Conservation (phyloP, 192 early-diverging fungal species). For the Dissophora globulifera region DNA sequence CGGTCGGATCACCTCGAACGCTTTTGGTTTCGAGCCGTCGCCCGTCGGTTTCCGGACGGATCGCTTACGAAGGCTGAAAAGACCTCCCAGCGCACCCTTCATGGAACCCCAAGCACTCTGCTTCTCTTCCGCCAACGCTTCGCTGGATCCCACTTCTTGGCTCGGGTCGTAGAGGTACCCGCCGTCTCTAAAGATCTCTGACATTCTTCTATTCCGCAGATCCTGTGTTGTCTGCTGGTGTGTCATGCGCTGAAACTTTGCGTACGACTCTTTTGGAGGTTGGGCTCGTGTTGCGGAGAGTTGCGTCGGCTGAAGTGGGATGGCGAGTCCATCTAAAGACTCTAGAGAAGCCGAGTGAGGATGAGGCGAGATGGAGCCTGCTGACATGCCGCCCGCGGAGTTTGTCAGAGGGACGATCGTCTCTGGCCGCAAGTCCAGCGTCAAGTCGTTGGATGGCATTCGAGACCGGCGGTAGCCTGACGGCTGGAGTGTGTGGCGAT, state of each 20-base stretch:
- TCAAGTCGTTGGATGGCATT: slow-evolving; percentile 10
- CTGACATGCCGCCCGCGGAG: slow-evolving; percentile 30
- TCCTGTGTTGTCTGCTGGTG: slow-evolving; percentile 32
- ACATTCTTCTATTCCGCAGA: slow-evolving; percentile 33
- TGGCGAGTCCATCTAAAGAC: slow-evolving; percentile 20
- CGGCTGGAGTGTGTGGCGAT: slow-evolving; percentile 23
- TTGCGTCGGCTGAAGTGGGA: slow-evolving; percentile 41
- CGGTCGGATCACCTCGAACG: slow-evolving; percentile 48
- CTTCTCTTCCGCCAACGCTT: slow-evolving; percentile 8
- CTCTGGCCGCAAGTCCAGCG: slow-evolving; percentile 20
- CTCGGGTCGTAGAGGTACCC: slow-evolving; percentile 34
- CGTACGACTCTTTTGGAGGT: slow-evolving; percentile 28
- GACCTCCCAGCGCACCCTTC: slow-evolving; percentile 19
- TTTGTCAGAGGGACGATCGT: slow-evolving; percentile 13
- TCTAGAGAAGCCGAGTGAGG: slow-evolving; percentile 21
- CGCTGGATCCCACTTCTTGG: not conserved
- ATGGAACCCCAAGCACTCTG: slow-evolving; percentile 14
- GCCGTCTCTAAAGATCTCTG: slow-evolving; percentile 48
- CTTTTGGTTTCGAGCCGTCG: slow-evolving; percentile 41
- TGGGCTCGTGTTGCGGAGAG: slow-evolving; percentile 24
- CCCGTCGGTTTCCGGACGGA: not conserved
- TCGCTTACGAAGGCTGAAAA: slow-evolving; percentile 16
- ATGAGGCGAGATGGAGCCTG: slow-evolving; percentile 16
- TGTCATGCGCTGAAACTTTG: slow-evolving; percentile 33
- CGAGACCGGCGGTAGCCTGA: slow-evolving; percentile 8